Percentiles rank a stretch among this genome's conserved stretches.
These are phyloP conservation scores for Macaranga tanarius DNA, from an alignment of 441 rosid genomes.

Conservation along the genomic window DNA sequence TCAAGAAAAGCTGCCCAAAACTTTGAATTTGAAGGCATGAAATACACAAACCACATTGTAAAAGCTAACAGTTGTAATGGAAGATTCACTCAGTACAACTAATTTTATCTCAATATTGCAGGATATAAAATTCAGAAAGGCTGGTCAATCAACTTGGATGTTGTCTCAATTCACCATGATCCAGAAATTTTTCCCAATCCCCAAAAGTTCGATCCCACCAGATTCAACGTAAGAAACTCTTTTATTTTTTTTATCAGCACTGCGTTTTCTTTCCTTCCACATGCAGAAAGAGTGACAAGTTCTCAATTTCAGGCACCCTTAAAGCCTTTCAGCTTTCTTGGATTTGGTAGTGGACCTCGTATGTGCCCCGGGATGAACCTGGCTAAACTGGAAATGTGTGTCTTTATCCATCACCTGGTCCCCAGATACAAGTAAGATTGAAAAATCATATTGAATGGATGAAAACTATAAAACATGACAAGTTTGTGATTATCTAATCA, in stretches of 20 bases:
- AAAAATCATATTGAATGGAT: not conserved
- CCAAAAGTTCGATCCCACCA: conserved; percentile 46
- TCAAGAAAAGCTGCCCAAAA: conserved; percentile 71
- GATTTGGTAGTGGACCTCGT: conserved; percentile 65
- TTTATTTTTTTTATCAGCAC: not conserved
- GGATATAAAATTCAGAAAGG: conserved; percentile 55
- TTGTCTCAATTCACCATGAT: conserved; percentile 65
- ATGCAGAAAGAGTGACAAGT: not conserved
- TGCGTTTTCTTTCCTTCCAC: conserved; percentile 4
- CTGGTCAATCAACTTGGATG: conserved; percentile 68
- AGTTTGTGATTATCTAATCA: not conserved
- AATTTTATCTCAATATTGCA: conserved; percentile 22
- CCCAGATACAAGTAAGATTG: conserved; percentile 55
- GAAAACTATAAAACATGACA: no score
- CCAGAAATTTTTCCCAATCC: conserved; percentile 48
- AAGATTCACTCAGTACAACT: not conserved
- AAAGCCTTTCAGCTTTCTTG: conserved; percentile 55
- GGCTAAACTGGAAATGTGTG: conserved; percentile 58
- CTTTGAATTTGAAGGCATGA: conserved; percentile 59
- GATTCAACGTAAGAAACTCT: conserved; percentile 46
- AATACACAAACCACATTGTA: not conserved
- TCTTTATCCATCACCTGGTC: conserved; percentile 62
- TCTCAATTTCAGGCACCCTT: conserved; percentile 39
- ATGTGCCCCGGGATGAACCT: conserved; percentile 72
- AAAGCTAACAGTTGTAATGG: not conserved